These are phyloP conservation scores for Harringtonia aguacate DNA, from an alignment of 2,329 filamentous ascomycete species.

Conservation along the genomic window DNA sequence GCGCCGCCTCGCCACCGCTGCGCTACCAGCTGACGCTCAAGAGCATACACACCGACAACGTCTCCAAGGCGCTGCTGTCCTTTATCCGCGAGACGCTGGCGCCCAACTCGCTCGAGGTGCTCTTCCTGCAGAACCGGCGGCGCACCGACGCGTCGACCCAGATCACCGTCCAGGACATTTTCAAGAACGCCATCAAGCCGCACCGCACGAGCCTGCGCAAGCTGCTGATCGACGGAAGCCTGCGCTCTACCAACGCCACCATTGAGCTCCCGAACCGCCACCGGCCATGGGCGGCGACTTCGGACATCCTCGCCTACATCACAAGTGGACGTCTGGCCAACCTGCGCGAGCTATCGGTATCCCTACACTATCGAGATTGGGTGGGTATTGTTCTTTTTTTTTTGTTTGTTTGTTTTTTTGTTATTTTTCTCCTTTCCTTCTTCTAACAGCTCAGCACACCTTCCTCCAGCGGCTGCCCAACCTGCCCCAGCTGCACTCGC, in stretches of 20 bases:
- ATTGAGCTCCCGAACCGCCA: conserved; percentile 33
- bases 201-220: conserved; percentile 63
- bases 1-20: conserved; percentile 9
- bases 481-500: conserved; percentile 54
- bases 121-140: conserved; percentile 62
- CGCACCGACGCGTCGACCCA: conserved; percentile 33
- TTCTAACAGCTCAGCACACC: conserved; percentile 46
- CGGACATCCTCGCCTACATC: conserved; percentile 60
- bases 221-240: conserved; percentile 62
- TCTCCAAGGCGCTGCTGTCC: conserved; percentile 55
- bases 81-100: conserved; percentile 70
- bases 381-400: conserved; percentile 34
- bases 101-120: conserved; percentile 67
- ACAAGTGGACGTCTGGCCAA: conserved; percentile 66
- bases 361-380: conserved; percentile 69
- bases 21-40: conserved; percentile 59
- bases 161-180: conserved; percentile 61
- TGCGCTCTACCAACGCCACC: conserved; percentile 29
- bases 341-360: conserved; percentile 60
- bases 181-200: conserved; percentile 56
- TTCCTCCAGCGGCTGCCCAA: conserved; percentile 67
- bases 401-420: conserved; percentile 2
- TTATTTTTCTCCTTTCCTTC: conserved; percentile 8
- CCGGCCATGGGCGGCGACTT: conserved; percentile 60
- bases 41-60: conserved; percentile 64